Conservation (phyloP, 1,284 basidiomycete genomes). For the Xanthoconium separans region DNA sequence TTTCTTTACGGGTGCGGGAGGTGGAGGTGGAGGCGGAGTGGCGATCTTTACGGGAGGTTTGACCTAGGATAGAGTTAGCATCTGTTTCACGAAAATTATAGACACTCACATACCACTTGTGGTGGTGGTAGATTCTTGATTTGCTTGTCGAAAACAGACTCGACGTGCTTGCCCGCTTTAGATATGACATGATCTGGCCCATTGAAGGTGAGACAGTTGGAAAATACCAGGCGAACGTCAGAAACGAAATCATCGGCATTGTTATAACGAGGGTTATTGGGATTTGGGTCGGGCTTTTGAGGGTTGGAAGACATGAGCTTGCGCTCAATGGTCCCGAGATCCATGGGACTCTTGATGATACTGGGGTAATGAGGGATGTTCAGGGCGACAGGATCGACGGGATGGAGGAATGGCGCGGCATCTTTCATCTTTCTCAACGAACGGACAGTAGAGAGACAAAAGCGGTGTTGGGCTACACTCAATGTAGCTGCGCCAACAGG, state of each 20-base stretch:
- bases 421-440: conserved; percentile 88
- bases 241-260: conserved; percentile 75
- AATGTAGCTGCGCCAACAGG: conserved; percentile 44
- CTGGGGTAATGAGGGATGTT: conserved; percentile 90
- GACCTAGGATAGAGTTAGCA: conserved; percentile 32
- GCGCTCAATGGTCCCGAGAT: conserved; percentile 90
- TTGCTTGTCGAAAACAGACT: conserved; percentile 86
- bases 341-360: conserved; percentile 92
- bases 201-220: conserved; percentile 91
- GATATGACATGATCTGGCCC: conserved; percentile 86
- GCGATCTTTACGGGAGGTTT: conserved; percentile 60
- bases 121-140: conserved; percentile 80
- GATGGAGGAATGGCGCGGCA: conserved; percentile 77
- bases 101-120: conserved; percentile 59
- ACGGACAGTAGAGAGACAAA: conserved; percentile 77
- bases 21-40: conserved; percentile 35
- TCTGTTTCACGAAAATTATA: conserved; percentile 13
- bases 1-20: conserved; percentile 47
- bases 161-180: conserved; percentile 76
- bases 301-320: conserved; percentile 82
- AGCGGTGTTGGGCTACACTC: conserved; percentile 73
- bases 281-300: conserved; percentile 68
- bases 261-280: conserved; percentile 69
- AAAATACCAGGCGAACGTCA: conserved; percentile 86
- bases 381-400: conserved; percentile 90